Base-by-base conservation (phyloP, 352 stramenopile genomes). In the Thraustochytrium striatum region DNA sequence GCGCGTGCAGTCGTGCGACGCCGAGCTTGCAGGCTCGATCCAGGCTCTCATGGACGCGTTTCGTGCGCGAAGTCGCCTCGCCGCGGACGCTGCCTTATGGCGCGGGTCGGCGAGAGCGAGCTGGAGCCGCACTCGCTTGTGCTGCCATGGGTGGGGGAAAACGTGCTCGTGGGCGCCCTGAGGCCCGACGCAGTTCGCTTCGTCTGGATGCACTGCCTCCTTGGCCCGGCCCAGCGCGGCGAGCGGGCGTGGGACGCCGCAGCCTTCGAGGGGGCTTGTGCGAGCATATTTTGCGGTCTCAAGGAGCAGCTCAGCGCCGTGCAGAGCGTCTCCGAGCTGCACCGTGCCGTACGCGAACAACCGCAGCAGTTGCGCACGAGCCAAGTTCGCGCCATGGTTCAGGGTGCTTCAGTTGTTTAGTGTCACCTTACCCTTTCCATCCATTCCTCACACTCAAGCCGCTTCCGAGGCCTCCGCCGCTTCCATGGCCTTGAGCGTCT, bases 381-480 rank as follows among this genome's bases (percentile, higher is more conserved):
- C n/a, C n/a, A n/a, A n/a, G n/a, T n/a, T n/a, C n/a, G n/a, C n/a
- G n/a, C n/a, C n/a, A n/a, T n/a, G n/a, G n/a, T n/a, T n/a, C n/a
- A n/a, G n/a, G n/a, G n/a, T n/a, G n/a, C n/a, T n/a, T n/a, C n/a
- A n/a, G n/a, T n/a, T n/a, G n/a, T n/a, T n/a, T n/a, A n/a, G n/a
- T n/a, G n/a, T n/a, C n/a, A n/a, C n/a, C n/a, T n/a, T n/a, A n/a
- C n/a, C n/a, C n/a, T n/a, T n/a, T n/a, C n/a, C n/a, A n/a, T n/a
- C n/a, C n/a, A n/a, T n/a, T n/a, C n/a, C n/a, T n/a, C n/a, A n/a
- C n/a, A n/a, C n/a, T n/a, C n/a, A n/a, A n/a, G n/a, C n/a, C n/a
- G n/a, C n/a, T n/a, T n/a, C n/a, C n/a, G n/a, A n/a, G n/a, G 59
- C 58, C 70, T 80, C 70, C 16, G 70, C 70, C 9, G 47, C 38